These are phyloP conservation scores for Gynostemma pentaphyllum DNA, from an alignment of 306 rosid species.

Conservation along the genomic window DNA sequence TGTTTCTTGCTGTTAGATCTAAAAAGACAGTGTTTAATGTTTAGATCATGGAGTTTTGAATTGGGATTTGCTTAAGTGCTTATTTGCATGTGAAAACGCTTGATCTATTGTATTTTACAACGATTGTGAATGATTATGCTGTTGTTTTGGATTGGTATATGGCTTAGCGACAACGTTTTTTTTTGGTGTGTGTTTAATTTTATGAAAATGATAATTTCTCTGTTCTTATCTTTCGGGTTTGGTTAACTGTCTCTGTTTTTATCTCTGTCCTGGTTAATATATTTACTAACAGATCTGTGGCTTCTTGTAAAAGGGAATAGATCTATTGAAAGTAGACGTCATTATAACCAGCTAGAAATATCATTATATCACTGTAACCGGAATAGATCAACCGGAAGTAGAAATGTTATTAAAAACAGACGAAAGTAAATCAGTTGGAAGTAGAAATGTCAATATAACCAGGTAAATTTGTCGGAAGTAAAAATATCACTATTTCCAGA, in stretches of 20 bases:
- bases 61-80: neutral
- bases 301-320: neutral
- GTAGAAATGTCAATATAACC: too few relatives aligned
- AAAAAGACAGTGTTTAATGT: neutral
- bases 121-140: neutral
- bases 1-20: constrained; percentile 1
- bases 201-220: neutral
- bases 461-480: too few relatives aligned
- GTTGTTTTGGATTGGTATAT: neutral
- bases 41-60: neutral
- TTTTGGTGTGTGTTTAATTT: neutral
- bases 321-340: neutral
- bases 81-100: neutral
- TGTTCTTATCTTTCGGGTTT: neutral
- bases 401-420: too few relatives aligned
- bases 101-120: neutral
- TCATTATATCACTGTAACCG: too few relatives aligned
- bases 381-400: too few relatives aligned
- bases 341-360: neutral
- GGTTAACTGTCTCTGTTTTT: neutral
- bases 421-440: too few relatives aligned
- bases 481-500: too few relatives aligned
- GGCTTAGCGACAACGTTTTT: neutral
- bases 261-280: too few relatives aligned
- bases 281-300: too few relatives aligned